A percentile compares a stretch with the other conserved stretches of the same genome.
These are phyloP conservation scores for Metrosideros polymorpha DNA, from an alignment of 441 rosid species.

Conservation along the genomic window DNA sequence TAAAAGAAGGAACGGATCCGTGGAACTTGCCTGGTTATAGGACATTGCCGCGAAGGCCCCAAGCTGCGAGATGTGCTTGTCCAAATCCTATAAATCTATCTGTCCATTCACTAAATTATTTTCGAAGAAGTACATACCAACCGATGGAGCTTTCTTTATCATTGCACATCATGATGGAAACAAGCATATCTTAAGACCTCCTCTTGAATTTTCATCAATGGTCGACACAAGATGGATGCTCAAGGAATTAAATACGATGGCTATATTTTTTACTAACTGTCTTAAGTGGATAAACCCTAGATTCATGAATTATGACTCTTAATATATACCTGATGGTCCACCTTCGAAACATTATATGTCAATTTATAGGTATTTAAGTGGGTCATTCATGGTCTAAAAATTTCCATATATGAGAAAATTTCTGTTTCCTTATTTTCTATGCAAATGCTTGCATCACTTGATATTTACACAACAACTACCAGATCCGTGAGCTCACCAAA, in stretches of 20 bases:
- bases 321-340: neutral
- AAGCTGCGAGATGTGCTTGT: neutral
- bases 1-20: too few species aligned
- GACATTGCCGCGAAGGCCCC: too few species aligned
- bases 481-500: neutral
- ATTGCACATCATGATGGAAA: neutral
- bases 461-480: neutral
- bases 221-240: neutral
- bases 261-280: neutral
- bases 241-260: neutral
- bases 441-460: neutral
- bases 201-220: neutral
- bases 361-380: neutral
- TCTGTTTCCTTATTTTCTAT: neutral
- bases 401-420: neutral
- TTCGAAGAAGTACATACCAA: neutral
- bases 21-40: too few species aligned
- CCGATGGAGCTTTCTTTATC: neutral
- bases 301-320: neutral
- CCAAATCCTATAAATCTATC: neutral
- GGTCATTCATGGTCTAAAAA: neutral
- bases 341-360: neutral
- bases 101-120: neutral
- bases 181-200: neutral
- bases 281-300: neutral